Percentiles rank a stretch among this genome's conserved stretches.
Conservation (phyloP, 352 stramenopile species). For the Pythium graminicola region DNA sequence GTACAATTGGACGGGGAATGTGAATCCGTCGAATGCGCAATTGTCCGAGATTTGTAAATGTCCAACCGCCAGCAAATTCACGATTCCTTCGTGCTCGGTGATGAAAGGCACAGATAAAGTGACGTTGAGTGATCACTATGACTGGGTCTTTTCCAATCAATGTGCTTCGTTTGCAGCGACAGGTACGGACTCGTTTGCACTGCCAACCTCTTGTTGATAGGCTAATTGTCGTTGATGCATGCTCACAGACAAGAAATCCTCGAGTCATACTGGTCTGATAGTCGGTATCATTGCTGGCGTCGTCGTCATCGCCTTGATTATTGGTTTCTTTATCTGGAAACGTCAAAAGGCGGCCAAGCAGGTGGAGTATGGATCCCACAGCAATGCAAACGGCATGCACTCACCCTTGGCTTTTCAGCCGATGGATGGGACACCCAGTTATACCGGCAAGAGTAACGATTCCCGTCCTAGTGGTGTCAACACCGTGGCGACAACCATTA, state of each 20-base stretch:
- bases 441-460: too few relatives aligned
- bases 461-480: background rate
- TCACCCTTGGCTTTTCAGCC: background rate
- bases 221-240: too few relatives aligned
- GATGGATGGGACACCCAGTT: background rate
- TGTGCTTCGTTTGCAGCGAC: too few relatives aligned
- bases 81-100: constrained; percentile 10
- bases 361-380: background rate
- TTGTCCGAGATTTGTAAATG: constrained; percentile 11
- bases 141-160: constrained; percentile 6
- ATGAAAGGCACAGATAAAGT: constrained; percentile 1
- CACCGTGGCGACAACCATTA: background rate
- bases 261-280: too few relatives aligned
- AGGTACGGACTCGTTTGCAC: too few relatives aligned
- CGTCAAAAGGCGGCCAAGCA: background rate
- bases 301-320: background rate
- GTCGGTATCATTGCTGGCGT: background rate
- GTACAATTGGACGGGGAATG: constrained; percentile 7
- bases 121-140: constrained; percentile 5
- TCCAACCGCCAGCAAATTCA: background rate
- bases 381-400: background rate
- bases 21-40: constrained; percentile 1
- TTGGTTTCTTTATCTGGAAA: background rate
- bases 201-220: too few relatives aligned
- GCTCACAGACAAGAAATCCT: too few relatives aligned